phyloP scores from a whole-genome alignment of 768 basidiomycete genomes.

The Tylopilus sp. region DNA sequence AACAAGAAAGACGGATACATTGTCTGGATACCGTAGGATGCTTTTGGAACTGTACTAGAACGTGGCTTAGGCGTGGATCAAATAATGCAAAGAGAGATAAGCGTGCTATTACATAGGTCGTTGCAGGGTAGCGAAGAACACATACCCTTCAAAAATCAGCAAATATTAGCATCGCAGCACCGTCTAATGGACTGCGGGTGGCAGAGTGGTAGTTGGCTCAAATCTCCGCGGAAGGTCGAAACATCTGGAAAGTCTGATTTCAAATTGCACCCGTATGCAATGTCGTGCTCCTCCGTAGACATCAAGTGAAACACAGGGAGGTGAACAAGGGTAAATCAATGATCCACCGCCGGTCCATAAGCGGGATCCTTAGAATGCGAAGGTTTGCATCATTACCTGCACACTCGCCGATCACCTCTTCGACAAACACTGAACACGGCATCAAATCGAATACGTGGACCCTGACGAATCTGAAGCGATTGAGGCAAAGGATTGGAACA shows the following conservation, averaged over 20 bases:
- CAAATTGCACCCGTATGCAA: neutral
- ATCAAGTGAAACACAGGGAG: no score
- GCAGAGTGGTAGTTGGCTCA: neutral
- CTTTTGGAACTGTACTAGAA: neutral
- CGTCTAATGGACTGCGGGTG: neutral
- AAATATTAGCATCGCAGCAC: neutral
- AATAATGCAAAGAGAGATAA: neutral
- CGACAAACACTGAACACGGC: neutral
- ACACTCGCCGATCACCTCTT: neutral
- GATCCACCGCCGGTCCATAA: neutral
- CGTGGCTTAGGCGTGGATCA: neutral
- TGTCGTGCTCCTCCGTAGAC: no score
- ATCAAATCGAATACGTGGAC: neutral
- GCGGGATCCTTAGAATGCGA: neutral
- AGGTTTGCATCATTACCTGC: neutral
- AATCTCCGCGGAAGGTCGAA: neutral
- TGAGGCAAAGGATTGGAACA: conserved; percentile 3
- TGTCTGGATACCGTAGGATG: no score
- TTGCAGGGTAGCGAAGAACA: neutral
- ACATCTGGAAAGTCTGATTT: neutral
- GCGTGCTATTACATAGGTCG: neutral
- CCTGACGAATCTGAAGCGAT: neutral
- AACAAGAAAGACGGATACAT: no score
- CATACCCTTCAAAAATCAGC: neutral
- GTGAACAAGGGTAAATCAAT: neutral